A percentile compares a stretch with the other conserved stretches of the same genome.
Conservation (phyloP, 768 basidiomycete species). For the Mrakia hoshinonis region DNA sequence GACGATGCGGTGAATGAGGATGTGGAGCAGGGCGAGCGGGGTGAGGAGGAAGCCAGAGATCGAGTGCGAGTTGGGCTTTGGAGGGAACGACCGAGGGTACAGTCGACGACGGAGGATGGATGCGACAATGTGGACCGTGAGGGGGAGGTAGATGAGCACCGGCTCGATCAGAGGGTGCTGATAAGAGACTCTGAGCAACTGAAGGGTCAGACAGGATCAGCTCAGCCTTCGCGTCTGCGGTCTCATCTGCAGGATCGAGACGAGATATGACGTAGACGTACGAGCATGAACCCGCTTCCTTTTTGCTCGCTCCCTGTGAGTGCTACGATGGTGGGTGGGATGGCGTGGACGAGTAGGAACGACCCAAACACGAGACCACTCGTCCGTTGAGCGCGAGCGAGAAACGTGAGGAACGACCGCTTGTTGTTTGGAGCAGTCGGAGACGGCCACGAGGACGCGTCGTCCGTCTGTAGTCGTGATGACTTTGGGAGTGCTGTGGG, state of each 20-base stretch:
- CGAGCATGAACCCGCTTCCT: conserved; percentile 20
- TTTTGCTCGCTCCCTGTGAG: conserved; percentile 11
- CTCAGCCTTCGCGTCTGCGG: not conserved
- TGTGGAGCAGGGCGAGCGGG: not conserved
- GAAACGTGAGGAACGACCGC: conserved; percentile 4
- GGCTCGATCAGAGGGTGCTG: conserved; percentile 12
- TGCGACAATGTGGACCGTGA: conserved; percentile 11
- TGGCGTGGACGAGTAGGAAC: conserved; percentile 15
- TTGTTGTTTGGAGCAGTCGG: not conserved
- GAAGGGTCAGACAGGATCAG: not conserved
- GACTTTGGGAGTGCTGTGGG: not conserved
- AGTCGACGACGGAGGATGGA: conserved; percentile 2
- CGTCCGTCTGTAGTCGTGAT: not conserved
- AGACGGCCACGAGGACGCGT: not conserved
- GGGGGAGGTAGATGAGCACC: conserved; percentile 10
- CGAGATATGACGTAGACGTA: not conserved
- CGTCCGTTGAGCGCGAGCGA: not conserved
- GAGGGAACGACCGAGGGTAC: not conserved
- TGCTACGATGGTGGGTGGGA: conserved; percentile 9
- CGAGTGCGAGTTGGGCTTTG: conserved; percentile 13
- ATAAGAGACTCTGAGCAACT: conserved; percentile 12
- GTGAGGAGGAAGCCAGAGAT: conserved; percentile 14
- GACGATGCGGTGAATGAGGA: conserved; percentile 15
- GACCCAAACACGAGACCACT: conserved; percentile 8
- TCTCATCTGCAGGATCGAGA: not conserved